Evolutionary conservation across 768 basidiomycete genomes (phyloP).

Genomic region (Serendipita indica): DNA sequence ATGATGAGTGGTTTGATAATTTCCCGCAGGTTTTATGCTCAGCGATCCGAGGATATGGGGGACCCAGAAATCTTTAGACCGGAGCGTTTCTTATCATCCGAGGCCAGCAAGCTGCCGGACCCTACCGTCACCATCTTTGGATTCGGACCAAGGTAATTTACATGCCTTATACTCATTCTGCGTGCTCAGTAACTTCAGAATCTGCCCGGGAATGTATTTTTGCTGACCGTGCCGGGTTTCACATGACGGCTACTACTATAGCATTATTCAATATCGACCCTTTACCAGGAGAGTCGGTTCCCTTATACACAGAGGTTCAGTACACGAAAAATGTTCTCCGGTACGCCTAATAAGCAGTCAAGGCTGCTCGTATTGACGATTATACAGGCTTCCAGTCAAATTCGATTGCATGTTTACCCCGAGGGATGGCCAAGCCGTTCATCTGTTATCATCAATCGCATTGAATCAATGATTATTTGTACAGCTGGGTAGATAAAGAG

Average conservation of each 20-base stretch:
- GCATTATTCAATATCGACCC: not conserved
- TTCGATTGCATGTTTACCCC: conserved; percentile 1
- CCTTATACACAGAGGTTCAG: not conserved
- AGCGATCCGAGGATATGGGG: conserved; percentile 17
- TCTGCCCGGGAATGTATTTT: not conserved
- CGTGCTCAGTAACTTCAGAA: not conserved
- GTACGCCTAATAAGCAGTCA: not conserved
- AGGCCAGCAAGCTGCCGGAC: not conserved
- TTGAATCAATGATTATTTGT: no score
- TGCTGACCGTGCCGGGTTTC: not conserved
- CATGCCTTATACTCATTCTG: not conserved
- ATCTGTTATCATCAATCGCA: not conserved
- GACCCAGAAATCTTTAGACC: conserved; percentile 20
- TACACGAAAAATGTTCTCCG: not conserved
- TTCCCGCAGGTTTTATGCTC: conserved; percentile 18
- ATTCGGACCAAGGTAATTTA: not conserved
- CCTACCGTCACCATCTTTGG: not conserved
- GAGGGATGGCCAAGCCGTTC: not conserved
- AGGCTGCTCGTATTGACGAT: not conserved
- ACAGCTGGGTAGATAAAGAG: no score
- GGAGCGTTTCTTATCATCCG: conserved; percentile 18
- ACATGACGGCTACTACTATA: not conserved
- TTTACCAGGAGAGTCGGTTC: not conserved
- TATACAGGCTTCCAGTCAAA: not conserved
- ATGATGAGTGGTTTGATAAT: not conserved